These are phyloP conservation scores for Cystobasidium onofrii DNA, from an alignment of 768 basidiomycete genomes.

Conservation along the genomic window DNA sequence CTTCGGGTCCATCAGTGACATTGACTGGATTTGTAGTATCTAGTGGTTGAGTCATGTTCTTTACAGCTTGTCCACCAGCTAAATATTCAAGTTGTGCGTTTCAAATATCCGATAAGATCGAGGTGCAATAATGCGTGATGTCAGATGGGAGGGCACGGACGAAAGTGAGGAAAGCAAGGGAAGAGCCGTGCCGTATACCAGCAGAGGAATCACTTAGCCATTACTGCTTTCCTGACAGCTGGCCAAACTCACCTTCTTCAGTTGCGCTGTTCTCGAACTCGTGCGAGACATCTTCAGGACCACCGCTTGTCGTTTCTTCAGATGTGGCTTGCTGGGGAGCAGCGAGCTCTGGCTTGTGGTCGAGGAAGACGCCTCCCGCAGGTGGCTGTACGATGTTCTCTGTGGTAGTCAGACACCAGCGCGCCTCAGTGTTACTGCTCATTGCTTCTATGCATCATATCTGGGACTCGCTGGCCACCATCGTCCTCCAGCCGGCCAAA, in stretches of 20 bases:
- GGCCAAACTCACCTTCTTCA: neutral
- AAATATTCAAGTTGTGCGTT: neutral
- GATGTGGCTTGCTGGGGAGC: neutral
- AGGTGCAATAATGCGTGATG: neutral
- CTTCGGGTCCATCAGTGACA: conserved; percentile 1
- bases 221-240: too few relatives aligned
- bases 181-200: neutral
- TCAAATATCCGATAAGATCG: neutral
- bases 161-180: neutral
- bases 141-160: neutral
- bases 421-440: neutral
- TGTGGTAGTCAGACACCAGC: too few relatives aligned
- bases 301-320: neutral
- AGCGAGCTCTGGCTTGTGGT: conserved; percentile 19
- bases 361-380: neutral
- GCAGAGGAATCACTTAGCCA: too few relatives aligned
- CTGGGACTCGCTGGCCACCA: neutral
- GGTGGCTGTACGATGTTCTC: conserved; percentile 7
- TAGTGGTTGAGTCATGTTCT: neutral
- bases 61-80: conserved; percentile 3
- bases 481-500: neutral
- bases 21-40: conserved; percentile 4
- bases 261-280: conserved; percentile 19
- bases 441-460: too few relatives aligned
- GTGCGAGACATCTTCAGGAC: neutral